These are phyloP conservation scores for Conticribra weissflogii DNA, from an alignment of 108 stramenopile genomes.

Conservation along the genomic window DNA sequence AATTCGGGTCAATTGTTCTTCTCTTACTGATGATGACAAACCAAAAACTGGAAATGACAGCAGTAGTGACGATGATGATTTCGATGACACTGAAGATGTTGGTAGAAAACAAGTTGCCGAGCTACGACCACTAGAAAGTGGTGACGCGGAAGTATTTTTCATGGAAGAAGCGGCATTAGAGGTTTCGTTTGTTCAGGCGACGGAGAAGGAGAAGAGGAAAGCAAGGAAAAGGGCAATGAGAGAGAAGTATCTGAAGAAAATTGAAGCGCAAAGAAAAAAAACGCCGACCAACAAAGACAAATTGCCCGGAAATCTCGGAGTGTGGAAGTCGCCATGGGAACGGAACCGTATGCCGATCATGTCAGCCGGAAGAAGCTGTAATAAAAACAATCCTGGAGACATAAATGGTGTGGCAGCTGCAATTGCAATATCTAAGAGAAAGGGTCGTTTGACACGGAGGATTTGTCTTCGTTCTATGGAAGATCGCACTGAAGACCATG, in stretches of 20 bases:
- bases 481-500: constrained; percentile 58
- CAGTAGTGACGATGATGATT: constrained; percentile 1
- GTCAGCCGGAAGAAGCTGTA: not conserved
- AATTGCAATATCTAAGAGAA: constrained; percentile 15
- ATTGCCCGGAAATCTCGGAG: constrained; percentile 22
- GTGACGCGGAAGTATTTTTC: constrained; percentile 6
- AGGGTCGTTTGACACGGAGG: constrained; percentile 12
- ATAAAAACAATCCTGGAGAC: not conserved
- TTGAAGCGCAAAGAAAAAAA: not conserved
- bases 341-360: constrained; percentile 4
- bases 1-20: not conserved
- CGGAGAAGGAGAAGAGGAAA: constrained; percentile 13
- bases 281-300: constrained; percentile 1
- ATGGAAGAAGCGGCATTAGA: constrained; percentile 19
- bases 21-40: not conserved
- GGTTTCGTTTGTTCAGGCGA: constrained; percentile 13
- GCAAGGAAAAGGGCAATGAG: constrained; percentile 2
- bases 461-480: constrained; percentile 23
- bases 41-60: not conserved
- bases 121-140: constrained; percentile 2
- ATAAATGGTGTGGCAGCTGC: constrained; percentile 31
- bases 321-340: constrained; percentile 50
- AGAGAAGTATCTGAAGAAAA: constrained; percentile 8
- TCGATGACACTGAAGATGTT: not conserved
- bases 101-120: constrained; percentile 17